Conservation (phyloP, 2,329 filamentous ascomycete species). For the Fusarium proliferatum region DNA sequence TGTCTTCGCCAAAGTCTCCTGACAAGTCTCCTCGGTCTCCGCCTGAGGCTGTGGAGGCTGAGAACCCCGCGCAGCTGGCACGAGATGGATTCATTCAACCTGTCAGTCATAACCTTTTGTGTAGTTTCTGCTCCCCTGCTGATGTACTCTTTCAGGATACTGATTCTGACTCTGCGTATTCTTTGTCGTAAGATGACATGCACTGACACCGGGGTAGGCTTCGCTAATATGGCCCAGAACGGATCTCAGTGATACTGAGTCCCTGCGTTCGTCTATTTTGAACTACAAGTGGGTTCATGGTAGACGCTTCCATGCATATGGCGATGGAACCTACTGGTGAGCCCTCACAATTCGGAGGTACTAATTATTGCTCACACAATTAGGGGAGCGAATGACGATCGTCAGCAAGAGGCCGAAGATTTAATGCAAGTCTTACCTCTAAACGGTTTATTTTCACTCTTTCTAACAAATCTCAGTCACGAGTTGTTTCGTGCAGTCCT, state of each 20-base stretch:
- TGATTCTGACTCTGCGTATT: slow-evolving; percentile 25
- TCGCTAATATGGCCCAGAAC: not conserved
- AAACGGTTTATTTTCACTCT: rapidly evolving
- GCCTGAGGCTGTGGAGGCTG: not conserved
- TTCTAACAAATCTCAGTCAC: not conserved
- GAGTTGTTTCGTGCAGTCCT: slow-evolving; percentile 24
- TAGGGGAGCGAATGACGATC: slow-evolving; percentile 32
- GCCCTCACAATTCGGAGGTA: rapidly evolving
- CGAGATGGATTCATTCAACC: slow-evolving; percentile 1
- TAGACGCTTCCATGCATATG: slow-evolving; percentile 20
- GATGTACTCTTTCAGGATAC: slow-evolving; percentile 10
- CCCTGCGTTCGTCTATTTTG: slow-evolving; percentile 15
- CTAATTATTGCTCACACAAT: not conserved
- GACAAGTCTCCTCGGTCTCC: not conserved
- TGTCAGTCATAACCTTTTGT: not conserved
- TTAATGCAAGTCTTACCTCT: slow-evolving; percentile 3
- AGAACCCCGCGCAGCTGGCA: not conserved
- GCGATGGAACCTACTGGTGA: slow-evolving; percentile 25
- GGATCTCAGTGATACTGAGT: slow-evolving; percentile 22
- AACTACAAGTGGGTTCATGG: slow-evolving; percentile 34
- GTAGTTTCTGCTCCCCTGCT: not conserved
- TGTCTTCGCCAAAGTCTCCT: not conserved
- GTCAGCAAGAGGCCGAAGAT: slow-evolving; percentile 30
- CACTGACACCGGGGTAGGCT: not conserved
- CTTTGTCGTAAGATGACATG: slow-evolving; percentile 5